Evolutionary conservation across 164 flowering plant species (phyloP), one percentile per base, ranked within the genome.

Genomic region (Vitis labrusca): DNA sequence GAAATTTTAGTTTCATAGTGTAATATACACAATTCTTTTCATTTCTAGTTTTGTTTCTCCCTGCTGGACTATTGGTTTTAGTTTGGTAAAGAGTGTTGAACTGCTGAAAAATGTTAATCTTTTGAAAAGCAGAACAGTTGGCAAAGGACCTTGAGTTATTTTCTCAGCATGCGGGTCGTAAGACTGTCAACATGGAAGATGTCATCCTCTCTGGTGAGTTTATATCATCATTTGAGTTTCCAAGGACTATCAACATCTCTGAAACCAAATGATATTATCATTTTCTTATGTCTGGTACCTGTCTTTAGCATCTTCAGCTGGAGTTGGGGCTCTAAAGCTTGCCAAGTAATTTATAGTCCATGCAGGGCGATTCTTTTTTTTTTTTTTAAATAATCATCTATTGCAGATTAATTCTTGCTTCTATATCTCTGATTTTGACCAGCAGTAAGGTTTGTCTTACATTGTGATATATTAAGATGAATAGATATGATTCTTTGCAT

Each of bases 141-240:
- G 96, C 94, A 15, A 88, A 80, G 80, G 97, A 93, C 76, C 85
- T 93, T 56, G 93, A 88, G 75, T 73, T 86, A 69, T 94, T 94
- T 85, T 89, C 98, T 29, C 94, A 84, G 55, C 99, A 94, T 77
- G 98, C 84, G 1, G 85, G 89, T 68, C 92, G 97, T 60, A 92
- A 90, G 72, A 69, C 84, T 64, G 91, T 90, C 32, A 92, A 88
- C 72, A 79, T 82, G 81, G 94, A 92, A 55, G 97, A 94, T 78
- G 93, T 92, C 69, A 84, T 91, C 59, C 87, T 91, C 63, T 73
- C 84, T 61, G 89, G 95, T 90, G 64, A 79, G 79, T 73, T 50
- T 50, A 47, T 63, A 5, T 14, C 17, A 3, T 29, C 16, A 61
- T 60, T 51, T 69, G 3, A 23, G 10, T 51, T 65, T 70, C 7